Evolutionary conservation across 352 stramenopile genomes (phyloP).

Genomic region (Globisporangium ultimum): DNA sequence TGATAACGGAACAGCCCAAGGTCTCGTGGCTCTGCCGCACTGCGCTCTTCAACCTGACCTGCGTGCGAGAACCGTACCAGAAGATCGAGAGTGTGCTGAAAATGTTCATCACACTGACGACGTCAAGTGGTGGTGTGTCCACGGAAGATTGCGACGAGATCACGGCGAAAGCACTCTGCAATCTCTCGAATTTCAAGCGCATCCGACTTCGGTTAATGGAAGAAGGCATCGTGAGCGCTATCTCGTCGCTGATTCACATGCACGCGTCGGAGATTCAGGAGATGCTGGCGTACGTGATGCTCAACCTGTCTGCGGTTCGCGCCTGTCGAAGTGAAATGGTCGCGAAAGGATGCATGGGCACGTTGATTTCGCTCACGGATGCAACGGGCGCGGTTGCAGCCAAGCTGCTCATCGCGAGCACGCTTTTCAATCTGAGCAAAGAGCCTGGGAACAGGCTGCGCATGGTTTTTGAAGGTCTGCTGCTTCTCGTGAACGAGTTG

Average conservation of each 20-base stretch:
- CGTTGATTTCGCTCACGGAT: conserved; percentile 43
- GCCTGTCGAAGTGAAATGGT: conserved; percentile 68
- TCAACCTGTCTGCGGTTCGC: conserved; percentile 63
- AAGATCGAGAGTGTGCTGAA: conserved; percentile 87
- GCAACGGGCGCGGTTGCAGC: conserved; percentile 26
- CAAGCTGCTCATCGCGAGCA: conserved; percentile 51
- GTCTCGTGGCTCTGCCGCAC: conserved; percentile 63
- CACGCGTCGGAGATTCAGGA: conserved; percentile 45
- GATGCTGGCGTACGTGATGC: conserved; percentile 61
- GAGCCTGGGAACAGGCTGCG: conserved; percentile 53
- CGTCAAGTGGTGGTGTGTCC: conserved; percentile 26
- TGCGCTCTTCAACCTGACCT: conserved; percentile 89
- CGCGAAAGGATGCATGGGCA: conserved; percentile 61
- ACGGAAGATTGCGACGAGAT: conserved; percentile 46
- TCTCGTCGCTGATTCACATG: conserved; percentile 57
- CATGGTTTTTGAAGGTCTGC: conserved; percentile 74
- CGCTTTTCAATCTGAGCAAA: conserved; percentile 74
- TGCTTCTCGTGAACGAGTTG: conserved; percentile 60
- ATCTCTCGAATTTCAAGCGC: conserved; percentile 84
- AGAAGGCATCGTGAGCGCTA: conserved; percentile 80
- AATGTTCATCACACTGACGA: conserved; percentile 62
- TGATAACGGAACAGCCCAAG: conserved; percentile 77
- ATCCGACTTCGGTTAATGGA: conserved; percentile 83
- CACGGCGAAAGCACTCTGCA: conserved; percentile 80
- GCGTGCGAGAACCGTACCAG: conserved; percentile 77